Evolutionary conservation across 805 yeast genomes (phyloP), one percentile per base, ranked within the genome.

Genomic region (Saccharomycopsis capsularis): DNA sequence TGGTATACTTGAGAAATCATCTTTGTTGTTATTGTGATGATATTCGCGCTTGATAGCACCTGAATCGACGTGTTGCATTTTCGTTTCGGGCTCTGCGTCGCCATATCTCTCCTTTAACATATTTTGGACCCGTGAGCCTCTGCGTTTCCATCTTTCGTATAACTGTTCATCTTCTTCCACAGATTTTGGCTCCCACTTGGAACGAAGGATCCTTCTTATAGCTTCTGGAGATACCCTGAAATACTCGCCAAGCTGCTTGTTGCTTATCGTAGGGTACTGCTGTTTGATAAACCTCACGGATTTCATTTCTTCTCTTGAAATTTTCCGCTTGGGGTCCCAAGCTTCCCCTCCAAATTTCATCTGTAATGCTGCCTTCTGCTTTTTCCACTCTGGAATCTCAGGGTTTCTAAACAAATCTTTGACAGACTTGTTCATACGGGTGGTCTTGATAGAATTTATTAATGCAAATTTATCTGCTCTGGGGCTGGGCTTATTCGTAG

Each of bases 181-280:
- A 1, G 67, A 72, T 3, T 63, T 69, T 0, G 96, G 95, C 16
- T 62, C 65, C 95, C 95, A 90, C 35, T 73, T 78, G 3, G 91
- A 81, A 60, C 78, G 81, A 55, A 90, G 61, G 18, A 90, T 87
- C 54, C 95, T 74, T 51, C 95, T 69, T 2, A 89, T 75, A 0
- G 90, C 85, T 56, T 89, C 95, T 1, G 95, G 91, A 1, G 93
- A 83, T 3, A 87, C 73, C 43, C 74, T 68, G 64, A 83, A 89
- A 59, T 74, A 74, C 29, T 74, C 68, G 0, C 88, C 82, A 4
- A 90, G 61, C 39, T 78, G 82, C 2, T 68, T 66, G 2, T 82
- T 73, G 3, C 74, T 76, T 46, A 85, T 55, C n/a, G 75, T 70
- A 0, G 96, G 96, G 53, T 68, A 59, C 25, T 73, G 67, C 13